Percentiles rank a stretch among this genome's conserved stretches.
phyloP scores from a whole-genome alignment of 352 stramenopile species.

The Pythium dissimile region DNA sequence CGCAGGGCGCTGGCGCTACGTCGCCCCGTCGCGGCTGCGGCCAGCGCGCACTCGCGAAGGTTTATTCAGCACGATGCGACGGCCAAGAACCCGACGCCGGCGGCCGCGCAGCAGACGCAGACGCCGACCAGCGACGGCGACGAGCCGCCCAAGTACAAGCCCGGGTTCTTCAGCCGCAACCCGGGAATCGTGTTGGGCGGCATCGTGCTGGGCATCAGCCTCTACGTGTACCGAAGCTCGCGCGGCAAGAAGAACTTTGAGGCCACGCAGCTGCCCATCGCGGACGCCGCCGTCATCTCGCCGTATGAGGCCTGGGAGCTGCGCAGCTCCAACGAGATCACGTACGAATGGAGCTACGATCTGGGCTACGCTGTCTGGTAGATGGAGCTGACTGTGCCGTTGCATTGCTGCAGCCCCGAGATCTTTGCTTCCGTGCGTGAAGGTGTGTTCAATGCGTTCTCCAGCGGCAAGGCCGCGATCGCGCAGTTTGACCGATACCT shows the following conservation, averaged over 20 bases:
- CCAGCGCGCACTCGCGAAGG: not conserved
- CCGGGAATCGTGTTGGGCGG: conserved; percentile 70
- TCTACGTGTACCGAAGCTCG: conserved; percentile 74
- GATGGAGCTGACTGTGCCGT: not conserved
- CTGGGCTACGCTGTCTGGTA: not conserved
- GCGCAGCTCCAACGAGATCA: conserved; percentile 76
- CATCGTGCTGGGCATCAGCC: conserved; percentile 58
- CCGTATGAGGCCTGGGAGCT: conserved; percentile 86
- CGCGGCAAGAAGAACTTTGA: conserved; percentile 82
- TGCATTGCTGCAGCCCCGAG: conserved; percentile 28
- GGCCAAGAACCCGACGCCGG: not conserved
- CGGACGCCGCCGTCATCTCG: conserved; percentile 70
- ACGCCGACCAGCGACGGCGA: conserved; percentile 9
- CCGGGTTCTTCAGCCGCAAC: conserved; percentile 84
- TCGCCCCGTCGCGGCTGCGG: not conserved
- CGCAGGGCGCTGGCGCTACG: not conserved
- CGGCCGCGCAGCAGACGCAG: not conserved
- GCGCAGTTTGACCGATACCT: conserved; percentile 79
- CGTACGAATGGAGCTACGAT: conserved; percentile 34
- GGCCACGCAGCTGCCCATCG: conserved; percentile 61
- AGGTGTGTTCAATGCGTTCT: conserved; percentile 51
- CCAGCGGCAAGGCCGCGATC: conserved; percentile 59
- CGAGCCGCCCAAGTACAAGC: conserved; percentile 74
- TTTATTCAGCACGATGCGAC: conserved; percentile 8
- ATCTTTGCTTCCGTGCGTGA: conserved; percentile 49